Percentiles rank a stretch among this genome's conserved stretches.
phyloP scores from a whole-genome alignment of 1,139 yeast genomes.

The Scheffersomyces stambukii region DNA sequence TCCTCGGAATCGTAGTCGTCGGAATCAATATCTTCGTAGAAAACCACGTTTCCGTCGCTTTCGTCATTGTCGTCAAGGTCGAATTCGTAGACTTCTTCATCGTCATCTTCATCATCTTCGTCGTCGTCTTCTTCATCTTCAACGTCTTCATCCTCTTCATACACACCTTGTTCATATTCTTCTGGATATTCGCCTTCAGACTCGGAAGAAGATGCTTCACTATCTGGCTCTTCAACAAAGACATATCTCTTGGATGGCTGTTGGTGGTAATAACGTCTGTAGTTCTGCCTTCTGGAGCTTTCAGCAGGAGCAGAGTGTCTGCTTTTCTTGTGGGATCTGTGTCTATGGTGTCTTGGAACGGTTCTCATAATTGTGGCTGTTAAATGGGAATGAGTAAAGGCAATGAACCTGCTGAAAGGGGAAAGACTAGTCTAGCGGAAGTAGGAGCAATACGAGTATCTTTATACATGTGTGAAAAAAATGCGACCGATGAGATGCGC shows the following conservation, averaged over 20 bases:
- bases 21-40: slow-evolving; percentile 4
- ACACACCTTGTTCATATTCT: background rate
- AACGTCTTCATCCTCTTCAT: slow-evolving; percentile 1
- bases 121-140: slow-evolving; percentile 6
- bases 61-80: slow-evolving; percentile 11
- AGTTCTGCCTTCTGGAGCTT: slow-evolving; percentile 18
- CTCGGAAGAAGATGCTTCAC: slow-evolving; percentile 14
- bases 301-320: too few species aligned
- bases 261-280: slow-evolving; percentile 32
- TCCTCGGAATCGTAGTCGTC: slow-evolving; percentile 7
- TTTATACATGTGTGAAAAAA: too few species aligned
- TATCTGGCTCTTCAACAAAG: slow-evolving; percentile 40
- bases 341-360: too few species aligned
- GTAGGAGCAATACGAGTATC: too few species aligned
- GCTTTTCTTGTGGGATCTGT: too few species aligned
- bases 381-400: too few species aligned
- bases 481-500: too few species aligned
- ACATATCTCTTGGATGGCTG: slow-evolving; percentile 30
- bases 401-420: too few species aligned
- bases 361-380: too few species aligned
- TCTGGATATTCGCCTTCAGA: slow-evolving; percentile 2
- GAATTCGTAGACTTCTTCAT: slow-evolving; percentile 15
- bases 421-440: too few species aligned
- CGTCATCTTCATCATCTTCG: slow-evolving; percentile 12
- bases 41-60: slow-evolving; percentile 5